A percentile compares a stretch with the other conserved stretches of the same genome.
Conservation (phyloP, 805 yeast genomes). For the Metschnikowia gruessii region DNA sequence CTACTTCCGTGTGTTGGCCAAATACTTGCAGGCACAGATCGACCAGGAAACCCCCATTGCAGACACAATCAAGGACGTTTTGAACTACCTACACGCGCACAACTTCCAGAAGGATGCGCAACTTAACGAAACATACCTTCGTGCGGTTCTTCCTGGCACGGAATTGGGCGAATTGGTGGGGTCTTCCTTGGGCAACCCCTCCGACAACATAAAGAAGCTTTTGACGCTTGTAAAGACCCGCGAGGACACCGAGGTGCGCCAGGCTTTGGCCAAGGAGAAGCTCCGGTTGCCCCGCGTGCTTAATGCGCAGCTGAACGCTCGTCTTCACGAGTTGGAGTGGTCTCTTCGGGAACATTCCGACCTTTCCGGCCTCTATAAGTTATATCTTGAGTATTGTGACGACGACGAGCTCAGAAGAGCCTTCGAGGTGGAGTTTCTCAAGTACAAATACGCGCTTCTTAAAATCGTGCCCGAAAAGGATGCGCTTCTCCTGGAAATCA, state of each 20-base stretch:
- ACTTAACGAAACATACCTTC: conserved; percentile 47
- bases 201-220: conserved; percentile 43
- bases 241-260: conserved; percentile 44
- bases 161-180: conserved; percentile 53
- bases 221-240: conserved; percentile 37
- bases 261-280: conserved; percentile 44
- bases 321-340: conserved; percentile 43
- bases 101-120: conserved; percentile 27
- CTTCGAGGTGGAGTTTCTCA: conserved; percentile 59
- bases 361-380: conserved; percentile 52
- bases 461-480: conserved; percentile 52
- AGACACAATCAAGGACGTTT: conserved; percentile 49
- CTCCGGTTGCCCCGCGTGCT: conserved; percentile 46
- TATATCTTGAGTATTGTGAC: conserved; percentile 52
- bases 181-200: conserved; percentile 42
- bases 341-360: conserved; percentile 48
- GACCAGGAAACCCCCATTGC: conserved; percentile 45
- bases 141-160: conserved; percentile 54
- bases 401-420: conserved; percentile 59
- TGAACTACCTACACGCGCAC: conserved; percentile 42
- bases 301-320: conserved; percentile 38
- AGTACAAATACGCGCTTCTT: conserved; percentile 54
- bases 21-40: conserved; percentile 41
- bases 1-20: conserved; percentile 49
- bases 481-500: conserved; percentile 40